Base-by-base conservation (phyloP, 2,329 filamentous ascomycete species). In the Hymenoscyphus infarciens region DNA sequence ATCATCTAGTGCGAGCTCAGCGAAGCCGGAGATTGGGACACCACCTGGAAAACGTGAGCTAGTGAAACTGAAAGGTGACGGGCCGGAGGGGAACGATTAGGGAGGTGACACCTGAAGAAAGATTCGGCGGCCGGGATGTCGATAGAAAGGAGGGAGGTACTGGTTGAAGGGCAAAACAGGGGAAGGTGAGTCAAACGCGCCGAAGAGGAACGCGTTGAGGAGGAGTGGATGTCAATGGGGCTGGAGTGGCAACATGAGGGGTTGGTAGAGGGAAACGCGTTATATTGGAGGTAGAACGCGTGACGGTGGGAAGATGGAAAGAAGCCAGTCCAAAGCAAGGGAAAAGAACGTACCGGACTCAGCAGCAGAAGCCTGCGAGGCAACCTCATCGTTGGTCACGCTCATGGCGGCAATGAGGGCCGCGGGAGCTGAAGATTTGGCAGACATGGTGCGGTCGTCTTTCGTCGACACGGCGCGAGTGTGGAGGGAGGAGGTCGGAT, bases 1-100 rank as follows among this genome's bases (percentile, higher is more conserved):
- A 59, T 67, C 67, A 49, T 45, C 29, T 15, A 70, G 39, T 16
- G 33, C 54, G 45, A 70, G 60, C 39, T 56, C 29, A 25, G 45
- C 56, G 57, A 68, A 57, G 19, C 42, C 54, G 45, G 31, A 54
- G 54, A 64, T 53, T 53, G 63, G 55, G 52, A 56, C 61, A 25
- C 61, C 64, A 59, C 61, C 64, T 66, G 53, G 45, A 27, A 33
- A 25, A 49, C 27, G 57, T 63, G 10, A 62, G 60, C n/a, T 53
- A n/a, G n/a, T 5, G 27, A 39, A 35, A 49, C n/a, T 22, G 33
- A n/a, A 33, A 59, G 7, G 25, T 60, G 52, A 35, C n/a, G 3
- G 53, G 27, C 3, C 25, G n/a, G 35, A 31, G 42, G 11, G 16
- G n/a, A 25, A 5, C 11, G 25, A 16, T 11, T n/a, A 38, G 25